Percentiles rank a stretch among this genome's conserved stretches.
Conservation (phyloP, 306 rosid genomes). For the Nissolia schottii region DNA sequence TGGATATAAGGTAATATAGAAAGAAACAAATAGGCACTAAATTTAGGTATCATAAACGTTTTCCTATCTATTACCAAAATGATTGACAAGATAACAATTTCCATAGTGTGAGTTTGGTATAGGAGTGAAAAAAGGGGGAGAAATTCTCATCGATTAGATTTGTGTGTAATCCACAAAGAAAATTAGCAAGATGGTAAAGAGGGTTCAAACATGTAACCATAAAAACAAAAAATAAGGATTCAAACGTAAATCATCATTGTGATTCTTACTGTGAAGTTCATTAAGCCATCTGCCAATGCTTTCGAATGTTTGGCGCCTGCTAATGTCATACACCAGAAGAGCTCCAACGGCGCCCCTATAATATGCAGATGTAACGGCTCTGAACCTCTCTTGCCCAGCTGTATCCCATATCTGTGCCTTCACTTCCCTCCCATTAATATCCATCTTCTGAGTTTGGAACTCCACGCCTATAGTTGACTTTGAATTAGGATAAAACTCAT, state of each 20-base stretch:
- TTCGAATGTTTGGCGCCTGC: conserved; percentile 82
- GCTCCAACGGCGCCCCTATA: conserved; percentile 93
- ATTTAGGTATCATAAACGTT: neutral
- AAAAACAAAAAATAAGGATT: neutral
- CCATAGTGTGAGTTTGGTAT: no score
- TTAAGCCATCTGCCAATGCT: conserved; percentile 88
- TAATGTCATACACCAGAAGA: conserved; percentile 78
- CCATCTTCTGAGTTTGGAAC: conserved; percentile 84
- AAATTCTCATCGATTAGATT: no score
- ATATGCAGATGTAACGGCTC: conserved; percentile 93
- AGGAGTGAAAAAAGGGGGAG: no score
- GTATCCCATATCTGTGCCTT: conserved; percentile 97
- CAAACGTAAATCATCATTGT: neutral
- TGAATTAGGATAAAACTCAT: conserved; percentile 87
- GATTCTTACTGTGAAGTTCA: conserved; percentile 77
- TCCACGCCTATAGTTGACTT: conserved; percentile 95
- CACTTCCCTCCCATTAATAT: conserved; percentile 76
- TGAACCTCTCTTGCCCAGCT: conserved; percentile 90
- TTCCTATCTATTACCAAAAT: neutral
- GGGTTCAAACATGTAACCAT: neutral
- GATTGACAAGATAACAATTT: conserved; percentile 1
- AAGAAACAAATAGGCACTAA: neutral
- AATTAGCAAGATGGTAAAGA: conserved; percentile 10
- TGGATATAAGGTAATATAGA: neutral
- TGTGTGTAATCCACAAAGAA: neutral